phyloP scores from a whole-genome alignment of 2,329 filamentous ascomycete genomes.

The Pestalotiopsis sp. region DNA sequence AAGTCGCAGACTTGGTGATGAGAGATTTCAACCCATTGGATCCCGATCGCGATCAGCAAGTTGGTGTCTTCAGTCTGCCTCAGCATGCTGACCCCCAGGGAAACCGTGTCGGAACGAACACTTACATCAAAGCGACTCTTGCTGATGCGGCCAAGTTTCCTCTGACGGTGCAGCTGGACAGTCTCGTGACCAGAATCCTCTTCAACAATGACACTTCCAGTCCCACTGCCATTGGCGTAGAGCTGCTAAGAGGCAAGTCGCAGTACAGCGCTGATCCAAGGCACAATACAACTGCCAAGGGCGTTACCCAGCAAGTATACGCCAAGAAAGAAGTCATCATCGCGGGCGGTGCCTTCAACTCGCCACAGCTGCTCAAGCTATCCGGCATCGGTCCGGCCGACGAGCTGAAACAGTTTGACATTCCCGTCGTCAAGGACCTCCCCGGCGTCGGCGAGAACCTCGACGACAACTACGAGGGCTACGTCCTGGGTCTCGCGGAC shows the following conservation, averaged over 20 bases:
- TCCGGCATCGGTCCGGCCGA: slow-evolving; percentile 49
- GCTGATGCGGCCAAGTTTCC: slow-evolving; percentile 47
- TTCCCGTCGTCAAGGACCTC: slow-evolving; percentile 46
- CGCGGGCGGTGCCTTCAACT: slow-evolving; percentile 51
- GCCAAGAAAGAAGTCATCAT: slow-evolving; percentile 49
- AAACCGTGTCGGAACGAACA: slow-evolving; percentile 47
- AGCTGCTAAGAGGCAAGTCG: slow-evolving; percentile 30
- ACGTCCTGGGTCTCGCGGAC: slow-evolving; percentile 27
- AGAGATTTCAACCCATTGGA: slow-evolving; percentile 28
- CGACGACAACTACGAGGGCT: slow-evolving; percentile 45
- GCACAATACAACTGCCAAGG: slow-evolving; percentile 31
- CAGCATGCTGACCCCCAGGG: slow-evolving; percentile 29
- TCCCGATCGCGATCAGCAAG: slow-evolving; percentile 28
- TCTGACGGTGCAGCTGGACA: slow-evolving; percentile 38
- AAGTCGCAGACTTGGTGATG: slow-evolving; percentile 4
- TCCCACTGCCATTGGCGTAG: slow-evolving; percentile 30
- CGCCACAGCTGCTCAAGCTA: slow-evolving; percentile 54
- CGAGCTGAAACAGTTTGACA: slow-evolving; percentile 45
- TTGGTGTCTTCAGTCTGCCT: slow-evolving; percentile 29
- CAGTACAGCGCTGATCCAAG: slow-evolving; percentile 38
- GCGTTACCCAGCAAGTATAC: slow-evolving; percentile 26
- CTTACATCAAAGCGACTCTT: slow-evolving; percentile 48
- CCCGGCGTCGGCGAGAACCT: slow-evolving; percentile 55
- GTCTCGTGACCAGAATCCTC: slow-evolving; percentile 29
- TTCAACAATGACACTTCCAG: slow-evolving; percentile 24